Evolutionary conservation across 768 basidiomycete species (phyloP), one percentile per base, ranked within the genome.

Genomic region (Hemileccinum rubropunctum): DNA sequence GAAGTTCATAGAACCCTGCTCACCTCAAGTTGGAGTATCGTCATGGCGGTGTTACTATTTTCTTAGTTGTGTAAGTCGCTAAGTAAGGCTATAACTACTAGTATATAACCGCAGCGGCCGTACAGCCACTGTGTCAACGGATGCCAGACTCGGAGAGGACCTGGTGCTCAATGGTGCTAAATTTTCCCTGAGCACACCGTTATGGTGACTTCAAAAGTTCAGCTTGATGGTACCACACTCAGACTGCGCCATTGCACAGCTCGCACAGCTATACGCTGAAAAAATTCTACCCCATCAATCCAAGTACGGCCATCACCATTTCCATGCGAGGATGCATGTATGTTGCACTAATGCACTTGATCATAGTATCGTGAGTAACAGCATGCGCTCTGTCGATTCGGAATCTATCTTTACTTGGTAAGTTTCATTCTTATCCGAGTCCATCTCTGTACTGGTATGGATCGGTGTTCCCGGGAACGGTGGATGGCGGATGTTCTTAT

Each of bases 401-500:
- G 35, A 5, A n/a, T 36, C 23, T 40, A 44, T 46, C 37, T 43
- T 44, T 40, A 5, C 36, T 12, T 39, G 6, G 30, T 47, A 35
- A 40, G 39, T 52, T 36, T 21, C 32, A 15, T 21, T 47, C 18
- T n/a, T 30, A 27, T 44, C 27, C 18, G 59, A 45, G n/a, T n/a
- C n/a, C n/a, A n/a, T n/a, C 34, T 26, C 18, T 32, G 47, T 54
- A 51, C 52, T 18, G 57, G 53, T 35, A 47, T 33, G 11, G 14
- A 6, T 40, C 46, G 27, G 50, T 45, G 47, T 42, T 47, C 36
- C 30, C n/a, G n/a, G n/a, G n/a, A n/a, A n/a, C n/a, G n/a, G n/a
- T n/a, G 45, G 40, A 27, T 38, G 10, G 12, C 23, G 27, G 9
- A 2, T 39, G 38, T 3, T 38, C 35, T 51, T 62, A 59, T 61